These are phyloP conservation scores for Apiospora arundinis DNA, from an alignment of 2,329 filamentous ascomycete genomes.

Conservation along the genomic window DNA sequence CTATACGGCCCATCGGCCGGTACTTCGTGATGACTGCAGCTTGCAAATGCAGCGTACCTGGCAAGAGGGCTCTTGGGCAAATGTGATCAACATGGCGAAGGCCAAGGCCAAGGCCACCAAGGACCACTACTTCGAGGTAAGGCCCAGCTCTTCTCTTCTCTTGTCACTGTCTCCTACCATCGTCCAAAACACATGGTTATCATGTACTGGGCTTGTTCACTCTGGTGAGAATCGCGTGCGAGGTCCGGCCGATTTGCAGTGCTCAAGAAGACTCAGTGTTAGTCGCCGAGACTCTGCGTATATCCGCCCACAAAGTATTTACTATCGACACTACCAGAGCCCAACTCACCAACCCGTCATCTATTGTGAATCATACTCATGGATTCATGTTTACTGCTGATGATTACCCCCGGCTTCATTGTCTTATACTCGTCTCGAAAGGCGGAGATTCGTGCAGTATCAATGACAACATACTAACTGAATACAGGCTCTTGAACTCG, in stretches of 20 bases:
- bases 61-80: slow-evolving; percentile 59
- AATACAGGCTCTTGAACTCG: slow-evolving; percentile 47
- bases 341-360: too few relatives aligned
- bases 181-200: not conserved
- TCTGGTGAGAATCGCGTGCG: slow-evolving; percentile 23
- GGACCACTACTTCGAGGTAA: slow-evolving; percentile 63
- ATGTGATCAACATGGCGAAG: slow-evolving; percentile 58
- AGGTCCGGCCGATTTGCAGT: not conserved
- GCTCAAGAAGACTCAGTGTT: not conserved
- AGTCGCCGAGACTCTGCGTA: not conserved
- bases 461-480: not conserved
- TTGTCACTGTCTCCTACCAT: not conserved
- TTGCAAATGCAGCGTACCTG: slow-evolving; percentile 62
- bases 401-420: not conserved
- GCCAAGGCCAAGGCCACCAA: slow-evolving; percentile 56
- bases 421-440: not conserved
- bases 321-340: not conserved
- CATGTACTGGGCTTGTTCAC: not conserved
- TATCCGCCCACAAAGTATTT: not conserved
- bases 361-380: not conserved
- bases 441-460: not conserved
- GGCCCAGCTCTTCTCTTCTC: slow-evolving; percentile 30
- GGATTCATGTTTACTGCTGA: too few relatives aligned
- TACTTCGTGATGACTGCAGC: slow-evolving; percentile 29
- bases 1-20: slow-evolving; percentile 22